phyloP scores from a whole-genome alignment of 2,329 filamentous ascomycete species.

The Pleomassaria siparia region DNA sequence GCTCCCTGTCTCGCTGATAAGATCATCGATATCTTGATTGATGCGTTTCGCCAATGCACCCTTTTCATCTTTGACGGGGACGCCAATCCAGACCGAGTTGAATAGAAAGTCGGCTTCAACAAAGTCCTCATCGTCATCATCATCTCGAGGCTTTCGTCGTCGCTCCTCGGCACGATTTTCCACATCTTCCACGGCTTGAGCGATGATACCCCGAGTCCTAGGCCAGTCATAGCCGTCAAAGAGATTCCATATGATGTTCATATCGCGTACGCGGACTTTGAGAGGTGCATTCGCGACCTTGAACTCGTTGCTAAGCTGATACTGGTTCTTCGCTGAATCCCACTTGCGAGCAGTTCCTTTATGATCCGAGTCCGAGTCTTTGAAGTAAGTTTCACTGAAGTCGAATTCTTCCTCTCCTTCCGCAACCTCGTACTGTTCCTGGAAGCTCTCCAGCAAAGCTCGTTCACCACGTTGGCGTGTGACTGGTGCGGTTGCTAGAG shows the following conservation, averaged over 20 bases:
- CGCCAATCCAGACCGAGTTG: slow-evolving; percentile 97
- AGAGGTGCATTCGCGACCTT: slow-evolving; percentile 70
- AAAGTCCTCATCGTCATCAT: slow-evolving; percentile 65
- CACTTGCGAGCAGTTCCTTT: slow-evolving; percentile 73
- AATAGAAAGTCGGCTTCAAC: slow-evolving; percentile 95
- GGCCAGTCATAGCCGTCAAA: slow-evolving; percentile 98
- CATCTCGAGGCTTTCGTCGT: slow-evolving; percentile 62
- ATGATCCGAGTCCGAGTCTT: slow-evolving; percentile 58
- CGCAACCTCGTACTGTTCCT: slow-evolving; percentile 56
- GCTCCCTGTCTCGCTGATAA: slow-evolving; percentile 85
- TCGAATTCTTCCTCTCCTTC: slow-evolving; percentile 65
- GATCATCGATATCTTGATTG: slow-evolving; percentile 79
- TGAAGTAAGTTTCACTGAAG: slow-evolving; percentile 78
- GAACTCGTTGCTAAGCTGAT: slow-evolving; percentile 64
- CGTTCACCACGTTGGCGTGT: slow-evolving; percentile 38
- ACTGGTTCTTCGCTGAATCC: slow-evolving; percentile 76
- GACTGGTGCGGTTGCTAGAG: slow-evolving; percentile 34
- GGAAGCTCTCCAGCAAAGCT: slow-evolving; percentile 52
- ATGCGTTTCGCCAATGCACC: slow-evolving; percentile 79
- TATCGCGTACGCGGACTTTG: slow-evolving; percentile 76
- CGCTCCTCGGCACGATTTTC: slow-evolving; percentile 80
- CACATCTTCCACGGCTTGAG: slow-evolving; percentile 84
- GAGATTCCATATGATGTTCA: slow-evolving; percentile 95
- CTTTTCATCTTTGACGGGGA: slow-evolving; percentile 83
- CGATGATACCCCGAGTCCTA: slow-evolving; percentile 80